phyloP scores from a whole-genome alignment of 2,329 filamentous ascomycete species.

The Colletotrichum sidae region DNA sequence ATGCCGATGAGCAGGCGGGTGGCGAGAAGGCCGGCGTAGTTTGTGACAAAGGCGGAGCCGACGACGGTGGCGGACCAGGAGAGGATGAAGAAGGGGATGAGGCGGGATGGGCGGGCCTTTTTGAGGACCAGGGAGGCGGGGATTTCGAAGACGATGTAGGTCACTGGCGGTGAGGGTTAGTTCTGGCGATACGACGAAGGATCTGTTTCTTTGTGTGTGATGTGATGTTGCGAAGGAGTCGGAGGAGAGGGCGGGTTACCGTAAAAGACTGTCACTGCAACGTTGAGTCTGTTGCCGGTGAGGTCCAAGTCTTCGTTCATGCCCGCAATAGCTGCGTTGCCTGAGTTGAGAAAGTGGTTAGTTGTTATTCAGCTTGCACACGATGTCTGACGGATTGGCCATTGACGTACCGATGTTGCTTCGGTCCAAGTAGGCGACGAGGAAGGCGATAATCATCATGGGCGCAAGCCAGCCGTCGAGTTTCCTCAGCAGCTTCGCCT shows the following conservation, averaged over 20 bases:
- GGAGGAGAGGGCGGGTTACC: slow-evolving; percentile 51
- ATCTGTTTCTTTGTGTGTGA: slow-evolving; percentile 56
- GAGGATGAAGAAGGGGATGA: slow-evolving; percentile 45
- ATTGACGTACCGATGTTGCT: slow-evolving; percentile 40
- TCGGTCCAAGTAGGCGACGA: slow-evolving; percentile 47
- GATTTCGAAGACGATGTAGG: slow-evolving; percentile 58
- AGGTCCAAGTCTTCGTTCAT: slow-evolving; percentile 49
- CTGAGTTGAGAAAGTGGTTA: slow-evolving; percentile 18
- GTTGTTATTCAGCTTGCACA: neutral
- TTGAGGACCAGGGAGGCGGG: slow-evolving; percentile 48
- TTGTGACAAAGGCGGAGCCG: slow-evolving; percentile 58
- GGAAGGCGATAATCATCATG: slow-evolving; percentile 42
- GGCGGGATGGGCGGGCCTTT: slow-evolving; percentile 46
- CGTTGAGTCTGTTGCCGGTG: slow-evolving; percentile 53
- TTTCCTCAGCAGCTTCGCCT: slow-evolving; percentile 41
- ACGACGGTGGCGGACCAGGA: slow-evolving; percentile 62
- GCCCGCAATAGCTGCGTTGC: slow-evolving; percentile 49
- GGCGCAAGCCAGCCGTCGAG: slow-evolving; percentile 40
- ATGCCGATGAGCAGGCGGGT: slow-evolving; percentile 59
- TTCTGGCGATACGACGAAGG: slow-evolving; percentile 46
- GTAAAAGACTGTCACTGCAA: slow-evolving; percentile 57
- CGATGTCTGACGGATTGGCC: no score
- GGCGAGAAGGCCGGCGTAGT: slow-evolving; percentile 55
- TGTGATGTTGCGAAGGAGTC: slow-evolving; percentile 30
- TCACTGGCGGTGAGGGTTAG: slow-evolving; percentile 55